Evolutionary conservation across 2,329 filamentous ascomycete species (phyloP).

Genomic region (Anthostomella pinea): DNA sequence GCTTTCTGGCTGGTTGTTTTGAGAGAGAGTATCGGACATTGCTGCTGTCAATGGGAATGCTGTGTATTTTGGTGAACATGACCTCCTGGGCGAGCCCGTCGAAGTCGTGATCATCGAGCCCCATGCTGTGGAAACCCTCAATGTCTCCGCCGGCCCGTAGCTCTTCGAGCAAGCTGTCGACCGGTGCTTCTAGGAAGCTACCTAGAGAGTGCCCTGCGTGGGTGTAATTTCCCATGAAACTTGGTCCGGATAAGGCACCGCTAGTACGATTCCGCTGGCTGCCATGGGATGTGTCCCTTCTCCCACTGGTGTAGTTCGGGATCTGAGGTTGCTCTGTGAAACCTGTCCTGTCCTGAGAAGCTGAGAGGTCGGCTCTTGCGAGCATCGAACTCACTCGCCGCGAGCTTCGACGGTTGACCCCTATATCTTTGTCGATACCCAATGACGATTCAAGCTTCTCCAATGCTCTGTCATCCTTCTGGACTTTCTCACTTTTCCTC

Average conservation of each 20-base stretch:
- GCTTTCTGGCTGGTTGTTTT: constrained; percentile 48
- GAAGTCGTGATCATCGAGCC: constrained; percentile 67
- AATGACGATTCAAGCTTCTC: constrained; percentile 67
- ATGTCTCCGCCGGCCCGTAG: constrained; percentile 59
- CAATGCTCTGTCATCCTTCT: constrained; percentile 44
- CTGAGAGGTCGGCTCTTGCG: constrained; percentile 80
- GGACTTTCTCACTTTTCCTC: constrained; percentile 50
- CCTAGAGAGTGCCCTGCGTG: constrained; percentile 44
- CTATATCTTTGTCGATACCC: constrained; percentile 62
- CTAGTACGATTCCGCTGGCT: constrained; percentile 63
- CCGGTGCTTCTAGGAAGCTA: constrained; percentile 64
- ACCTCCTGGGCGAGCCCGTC: constrained; percentile 71
- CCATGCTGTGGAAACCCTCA: constrained; percentile 70
- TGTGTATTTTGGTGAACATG: constrained; percentile 68
- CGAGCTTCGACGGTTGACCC: constrained; percentile 56
- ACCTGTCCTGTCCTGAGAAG: constrained; percentile 76
- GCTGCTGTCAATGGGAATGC: constrained; percentile 58
- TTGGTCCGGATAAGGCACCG: constrained; percentile 39
- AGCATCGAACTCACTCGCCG: constrained; percentile 89
- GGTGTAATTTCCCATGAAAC: constrained; percentile 36
- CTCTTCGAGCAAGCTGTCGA: constrained; percentile 69
- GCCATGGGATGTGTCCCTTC: constrained; percentile 73
- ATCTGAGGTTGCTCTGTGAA: constrained; percentile 65
- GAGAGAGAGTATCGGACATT: constrained; percentile 60
- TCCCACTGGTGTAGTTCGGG: constrained; percentile 42